Conservation (phyloP, 2,329 filamentous ascomycete species). For the Colletotrichum lupini region DNA sequence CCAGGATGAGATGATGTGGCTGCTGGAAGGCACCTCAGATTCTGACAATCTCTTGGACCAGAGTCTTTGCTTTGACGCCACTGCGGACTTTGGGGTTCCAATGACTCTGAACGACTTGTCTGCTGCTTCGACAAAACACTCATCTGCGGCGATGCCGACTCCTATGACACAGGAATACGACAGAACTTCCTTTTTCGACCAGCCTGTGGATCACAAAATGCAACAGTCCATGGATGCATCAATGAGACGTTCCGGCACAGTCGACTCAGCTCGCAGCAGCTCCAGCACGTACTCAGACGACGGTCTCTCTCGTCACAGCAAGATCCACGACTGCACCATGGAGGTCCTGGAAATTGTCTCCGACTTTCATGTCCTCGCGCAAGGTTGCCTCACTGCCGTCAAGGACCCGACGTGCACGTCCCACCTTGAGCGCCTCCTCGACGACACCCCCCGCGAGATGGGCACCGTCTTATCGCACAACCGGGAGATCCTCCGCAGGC, state of each 20-base stretch:
- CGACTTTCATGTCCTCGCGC: background rate
- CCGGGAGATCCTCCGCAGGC: background rate
- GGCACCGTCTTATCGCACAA: slow-evolving; percentile 1
- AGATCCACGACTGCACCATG: background rate
- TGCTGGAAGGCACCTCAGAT: background rate
- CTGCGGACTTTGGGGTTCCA: background rate
- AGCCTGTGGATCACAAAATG: background rate
- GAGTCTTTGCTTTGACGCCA: background rate
- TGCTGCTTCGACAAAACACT: background rate
- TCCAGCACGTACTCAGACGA: background rate
- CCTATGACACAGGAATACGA: background rate
- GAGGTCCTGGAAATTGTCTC: slow-evolving; percentile 6
- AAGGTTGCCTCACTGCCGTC: background rate
- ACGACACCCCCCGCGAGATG: slow-evolving; percentile 5
- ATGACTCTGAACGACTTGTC: background rate
- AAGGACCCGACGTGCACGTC: slow-evolving; percentile 1
- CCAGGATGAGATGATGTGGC: background rate
- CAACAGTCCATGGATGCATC: background rate
- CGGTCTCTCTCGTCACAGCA: background rate
- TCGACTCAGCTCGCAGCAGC: background rate
- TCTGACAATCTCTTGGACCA: background rate
- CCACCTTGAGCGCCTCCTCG: background rate
- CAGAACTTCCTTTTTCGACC: background rate
- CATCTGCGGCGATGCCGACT: background rate
- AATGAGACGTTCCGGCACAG: background rate